Evolutionary conservation across 768 basidiomycete species (phyloP).

Genomic region (Pleurotus ostreatus): DNA sequence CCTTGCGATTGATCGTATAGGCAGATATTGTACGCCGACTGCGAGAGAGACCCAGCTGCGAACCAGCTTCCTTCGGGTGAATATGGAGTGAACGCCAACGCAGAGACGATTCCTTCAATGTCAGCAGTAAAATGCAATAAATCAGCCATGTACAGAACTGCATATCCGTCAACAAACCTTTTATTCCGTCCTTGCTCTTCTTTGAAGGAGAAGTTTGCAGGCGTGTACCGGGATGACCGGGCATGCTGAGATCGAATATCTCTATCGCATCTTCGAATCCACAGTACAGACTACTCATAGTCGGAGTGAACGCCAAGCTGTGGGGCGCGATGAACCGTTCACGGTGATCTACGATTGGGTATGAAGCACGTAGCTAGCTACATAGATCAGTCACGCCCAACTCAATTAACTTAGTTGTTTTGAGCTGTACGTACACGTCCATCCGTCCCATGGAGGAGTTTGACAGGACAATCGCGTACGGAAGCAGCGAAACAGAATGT

Average conservation of each 20-base stretch:
- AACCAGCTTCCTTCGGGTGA: conserved; percentile 54
- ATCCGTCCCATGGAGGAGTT: conserved; percentile 74
- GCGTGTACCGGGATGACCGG: conserved; percentile 65
- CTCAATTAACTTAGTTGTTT: background rate
- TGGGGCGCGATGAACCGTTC: conserved; percentile 89
- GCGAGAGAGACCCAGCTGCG: conserved; percentile 74
- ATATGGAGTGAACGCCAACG: conserved; percentile 68
- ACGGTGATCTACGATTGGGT: conserved; percentile 89
- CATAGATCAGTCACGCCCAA: background rate
- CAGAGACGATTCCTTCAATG: conserved; percentile 76
- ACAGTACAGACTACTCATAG: conserved; percentile 65
- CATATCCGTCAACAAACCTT: conserved; percentile 46
- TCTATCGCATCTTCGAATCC: conserved; percentile 27
- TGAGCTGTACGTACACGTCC: conserved; percentile 54
- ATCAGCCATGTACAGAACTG: background rate
- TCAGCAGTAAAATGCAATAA: background rate
- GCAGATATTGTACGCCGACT: conserved; percentile 54
- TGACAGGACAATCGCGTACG: conserved; percentile 81
- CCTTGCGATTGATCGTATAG: conserved; percentile 61
- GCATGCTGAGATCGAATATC: conserved; percentile 59
- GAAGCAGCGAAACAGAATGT: conserved; percentile 83
- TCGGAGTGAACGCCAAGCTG: conserved; percentile 70
- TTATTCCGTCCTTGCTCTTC: conserved; percentile 81
- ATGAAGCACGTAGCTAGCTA: conserved; percentile 81
- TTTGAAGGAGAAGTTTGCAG: conserved; percentile 67